These are phyloP conservation scores for Fragaria iinumae DNA, from an alignment of 306 rosid genomes.

Conservation along the genomic window DNA sequence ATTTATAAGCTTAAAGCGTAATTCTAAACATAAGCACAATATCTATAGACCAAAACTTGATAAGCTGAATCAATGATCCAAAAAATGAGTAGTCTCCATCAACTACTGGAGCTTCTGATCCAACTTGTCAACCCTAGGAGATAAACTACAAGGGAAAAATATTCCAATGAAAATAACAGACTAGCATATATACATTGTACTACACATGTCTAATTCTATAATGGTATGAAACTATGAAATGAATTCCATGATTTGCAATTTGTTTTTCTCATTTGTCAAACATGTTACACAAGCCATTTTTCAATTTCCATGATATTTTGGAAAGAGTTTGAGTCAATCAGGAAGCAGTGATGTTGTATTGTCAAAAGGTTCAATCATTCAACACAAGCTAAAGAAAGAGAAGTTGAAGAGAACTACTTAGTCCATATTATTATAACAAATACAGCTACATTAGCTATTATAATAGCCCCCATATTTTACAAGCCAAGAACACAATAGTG, in stretches of 20 bases:
- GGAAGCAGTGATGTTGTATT: background rate
- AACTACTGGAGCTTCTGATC: background rate
- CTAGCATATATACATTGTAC: background rate
- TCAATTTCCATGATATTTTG: background rate
- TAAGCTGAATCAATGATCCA: background rate
- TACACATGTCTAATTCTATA: background rate
- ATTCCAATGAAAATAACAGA: background rate
- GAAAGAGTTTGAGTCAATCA: background rate
- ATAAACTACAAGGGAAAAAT: background rate
- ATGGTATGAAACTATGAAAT: background rate
- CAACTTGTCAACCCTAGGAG: background rate
- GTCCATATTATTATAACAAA: constrained; percentile 22
- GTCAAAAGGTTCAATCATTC: background rate
- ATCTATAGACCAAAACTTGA: background rate
- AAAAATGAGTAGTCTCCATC: background rate
- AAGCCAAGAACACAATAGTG: constrained; percentile 23
- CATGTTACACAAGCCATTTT: background rate
- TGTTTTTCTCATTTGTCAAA: background rate
- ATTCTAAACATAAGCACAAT: background rate
- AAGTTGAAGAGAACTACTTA: constrained; percentile 13
- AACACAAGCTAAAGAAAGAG: background rate
- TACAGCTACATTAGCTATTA: constrained; percentile 16
- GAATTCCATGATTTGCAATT: background rate
- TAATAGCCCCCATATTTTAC: constrained; percentile 33
- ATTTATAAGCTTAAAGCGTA: background rate